Base-by-base conservation (phyloP, 352 stramenopile genomes). In the Pythium biforme region DNA sequence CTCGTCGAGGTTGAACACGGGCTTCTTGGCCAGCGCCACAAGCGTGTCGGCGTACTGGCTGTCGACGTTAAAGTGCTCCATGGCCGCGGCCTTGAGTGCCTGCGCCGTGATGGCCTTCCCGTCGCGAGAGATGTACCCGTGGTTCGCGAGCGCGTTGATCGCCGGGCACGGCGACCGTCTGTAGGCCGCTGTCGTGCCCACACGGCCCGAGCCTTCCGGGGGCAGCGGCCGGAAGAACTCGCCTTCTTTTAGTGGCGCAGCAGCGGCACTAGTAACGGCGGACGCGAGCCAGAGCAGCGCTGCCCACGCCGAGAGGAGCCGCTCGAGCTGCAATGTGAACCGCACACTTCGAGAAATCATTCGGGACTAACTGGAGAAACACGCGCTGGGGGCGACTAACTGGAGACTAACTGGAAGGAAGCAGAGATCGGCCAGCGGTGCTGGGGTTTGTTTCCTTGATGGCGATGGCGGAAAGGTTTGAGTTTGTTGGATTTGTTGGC, bases 141-240 rank as follows among this genome's bases (percentile, higher is more conserved):
- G 72, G 57, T 86, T 86, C n/a, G 76, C 73, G 17, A 81, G 61
- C 49, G 72, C 55, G 57, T 86, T 86, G 54, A 86, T 59, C 29
- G 72, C 72, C 20, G 76, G 76, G 45, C 76, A 86, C 15, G 76
- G 76, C 12, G 64, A 71, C 31, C 74, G 15, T 49, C 63, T 8
- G 12, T 39, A 47, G 11, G 41, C 22, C 46, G 43, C 46, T 12
- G 46, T 55, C 9, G 29, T 55, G 33, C 31, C 56, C 27, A 63
- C 56, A 19, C 46, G 45, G 23, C 56, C 56, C n/a, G 56, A 63
- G 45, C 22, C 56, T 45, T 64, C 45, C 2, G 59, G 49, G 12
- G 50, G 39, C 22, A 52, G 37, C 7, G 60, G 60, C 15, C 60
- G 51, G 25, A 50, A 67, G 43, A 57, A 67, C 22, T 61, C 60